Percentiles rank a stretch among this genome's conserved stretches.
Conservation (phyloP, 2,329 filamentous ascomycete genomes). For the Diaporthe sp. region DNA sequence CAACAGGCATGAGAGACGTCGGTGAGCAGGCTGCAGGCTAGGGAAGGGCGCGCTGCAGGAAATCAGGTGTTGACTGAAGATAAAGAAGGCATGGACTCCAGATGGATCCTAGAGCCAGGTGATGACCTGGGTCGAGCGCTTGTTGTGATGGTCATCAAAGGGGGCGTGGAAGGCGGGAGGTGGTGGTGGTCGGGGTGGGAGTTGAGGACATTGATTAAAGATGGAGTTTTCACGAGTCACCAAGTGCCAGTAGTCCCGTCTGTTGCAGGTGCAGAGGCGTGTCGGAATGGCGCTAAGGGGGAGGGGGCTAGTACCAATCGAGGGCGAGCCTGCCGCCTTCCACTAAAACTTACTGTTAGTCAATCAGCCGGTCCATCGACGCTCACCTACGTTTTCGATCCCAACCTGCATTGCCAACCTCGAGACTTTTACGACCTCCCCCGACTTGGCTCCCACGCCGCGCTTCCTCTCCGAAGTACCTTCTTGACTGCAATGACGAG, state of each 20-base stretch:
- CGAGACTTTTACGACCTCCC: neutral
- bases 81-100: slow-evolving; percentile 37
- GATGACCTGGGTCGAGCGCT: slow-evolving; percentile 51
- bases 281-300: slow-evolving; percentile 23
- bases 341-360: slow-evolving; percentile 21
- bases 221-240: slow-evolving; percentile 41
- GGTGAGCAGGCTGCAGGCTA: slow-evolving; percentile 67
- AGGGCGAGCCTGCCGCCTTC: slow-evolving; percentile 17
- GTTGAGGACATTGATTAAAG: slow-evolving; percentile 47
- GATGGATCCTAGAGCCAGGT: slow-evolving; percentile 49
- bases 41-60: slow-evolving; percentile 61
- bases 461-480: slow-evolving; percentile 8
- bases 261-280: slow-evolving; percentile 23
- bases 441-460: neutral
- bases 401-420: slow-evolving; percentile 3
- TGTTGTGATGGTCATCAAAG: slow-evolving; percentile 53
- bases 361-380: neutral
- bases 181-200: slow-evolving; percentile 24
- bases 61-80: slow-evolving; percentile 33
- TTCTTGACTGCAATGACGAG: slow-evolving; percentile 36
- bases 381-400: neutral
- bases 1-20: slow-evolving; percentile 82
- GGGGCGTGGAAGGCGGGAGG: slow-evolving; percentile 42
- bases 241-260: slow-evolving; percentile 34
- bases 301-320: slow-evolving; percentile 37